These are phyloP conservation scores for Vigna mungo DNA, from an alignment of 306 rosid genomes.

Conservation along the genomic window DNA sequence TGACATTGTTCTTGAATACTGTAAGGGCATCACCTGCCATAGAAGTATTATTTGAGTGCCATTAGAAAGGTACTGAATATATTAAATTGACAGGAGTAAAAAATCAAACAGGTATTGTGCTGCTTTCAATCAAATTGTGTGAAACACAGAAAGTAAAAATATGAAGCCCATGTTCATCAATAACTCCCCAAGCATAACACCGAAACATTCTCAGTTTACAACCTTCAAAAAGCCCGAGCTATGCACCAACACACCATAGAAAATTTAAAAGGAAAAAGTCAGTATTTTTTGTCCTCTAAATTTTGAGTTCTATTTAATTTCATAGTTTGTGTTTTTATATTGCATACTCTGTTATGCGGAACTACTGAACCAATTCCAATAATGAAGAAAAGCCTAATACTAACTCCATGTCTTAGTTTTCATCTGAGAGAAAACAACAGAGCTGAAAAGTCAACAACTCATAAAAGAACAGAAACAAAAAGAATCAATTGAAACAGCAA, in stretches of 20 bases:
- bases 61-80: neutral
- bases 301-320: neutral
- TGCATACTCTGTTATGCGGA: neutral
- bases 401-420: neutral
- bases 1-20: constrained; percentile 56
- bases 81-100: neutral
- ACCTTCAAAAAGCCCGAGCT: neutral
- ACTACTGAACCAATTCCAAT: neutral
- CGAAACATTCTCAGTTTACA: neutral
- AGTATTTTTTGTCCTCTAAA: neutral
- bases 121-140: neutral
- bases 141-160: neutral
- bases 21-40: constrained; percentile 69
- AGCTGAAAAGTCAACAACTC: neutral
- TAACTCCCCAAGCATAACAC: neutral
- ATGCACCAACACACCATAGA: neutral
- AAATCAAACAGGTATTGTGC: neutral
- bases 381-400: neutral
- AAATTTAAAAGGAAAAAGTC: neutral
- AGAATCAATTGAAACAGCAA: neutral
- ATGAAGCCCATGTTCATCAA: neutral
- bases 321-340: neutral
- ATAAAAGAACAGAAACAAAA: neutral
- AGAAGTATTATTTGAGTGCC: constrained; percentile 9
- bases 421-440: neutral